Evolutionary conservation across 129 eudicot species (phyloP).

Genomic region (Flaveria ramosissima): DNA sequence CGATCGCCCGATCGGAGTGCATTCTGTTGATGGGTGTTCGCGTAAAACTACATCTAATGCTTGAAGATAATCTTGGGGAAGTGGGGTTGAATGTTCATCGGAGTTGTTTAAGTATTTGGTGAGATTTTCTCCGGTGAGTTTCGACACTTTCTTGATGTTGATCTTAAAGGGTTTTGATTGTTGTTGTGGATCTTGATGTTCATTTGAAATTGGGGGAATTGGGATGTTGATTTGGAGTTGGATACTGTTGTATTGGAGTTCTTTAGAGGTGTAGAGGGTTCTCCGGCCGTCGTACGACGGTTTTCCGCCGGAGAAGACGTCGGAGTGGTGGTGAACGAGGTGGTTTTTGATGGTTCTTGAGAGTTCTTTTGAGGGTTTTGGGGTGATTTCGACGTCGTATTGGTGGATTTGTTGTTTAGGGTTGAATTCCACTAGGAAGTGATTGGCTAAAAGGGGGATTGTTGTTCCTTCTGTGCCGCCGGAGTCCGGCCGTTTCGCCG

Average conservation of each 20-base stretch:
- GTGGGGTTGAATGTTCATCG: conserved; percentile 48
- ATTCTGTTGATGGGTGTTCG: conserved; percentile 62
- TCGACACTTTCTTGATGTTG: conserved; percentile 75
- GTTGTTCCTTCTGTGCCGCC: conserved; percentile 85
- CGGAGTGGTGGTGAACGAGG: conserved; percentile 51
- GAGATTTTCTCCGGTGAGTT: conserved; percentile 59
- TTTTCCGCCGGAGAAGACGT: conserved; percentile 53
- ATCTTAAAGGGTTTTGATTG: conserved; percentile 54
- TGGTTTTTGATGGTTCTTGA: conserved; percentile 67
- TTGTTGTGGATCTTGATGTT: conserved; percentile 28
- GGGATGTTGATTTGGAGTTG: conserved; percentile 73
- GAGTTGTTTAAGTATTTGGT: conserved; percentile 52
- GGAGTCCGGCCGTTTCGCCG: conserved; percentile 82
- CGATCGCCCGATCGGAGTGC: conserved; percentile 65
- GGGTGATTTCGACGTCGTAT: conserved; percentile 84
- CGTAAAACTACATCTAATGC: conserved; percentile 88
- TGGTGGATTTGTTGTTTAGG: conserved; percentile 61
- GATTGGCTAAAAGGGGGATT: conserved; percentile 82
- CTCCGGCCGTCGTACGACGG: conserved; percentile 92
- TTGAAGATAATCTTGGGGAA: conserved; percentile 91
- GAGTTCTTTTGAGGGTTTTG: conserved; percentile 72
- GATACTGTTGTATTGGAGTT: conserved; percentile 55
- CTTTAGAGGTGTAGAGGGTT: conserved; percentile 72
- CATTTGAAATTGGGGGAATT: conserved; percentile 21
- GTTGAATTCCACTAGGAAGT: conserved; percentile 74